Conservation (phyloP, 495 filamentous ascomycete species). For the Platismatia glauca region DNA sequence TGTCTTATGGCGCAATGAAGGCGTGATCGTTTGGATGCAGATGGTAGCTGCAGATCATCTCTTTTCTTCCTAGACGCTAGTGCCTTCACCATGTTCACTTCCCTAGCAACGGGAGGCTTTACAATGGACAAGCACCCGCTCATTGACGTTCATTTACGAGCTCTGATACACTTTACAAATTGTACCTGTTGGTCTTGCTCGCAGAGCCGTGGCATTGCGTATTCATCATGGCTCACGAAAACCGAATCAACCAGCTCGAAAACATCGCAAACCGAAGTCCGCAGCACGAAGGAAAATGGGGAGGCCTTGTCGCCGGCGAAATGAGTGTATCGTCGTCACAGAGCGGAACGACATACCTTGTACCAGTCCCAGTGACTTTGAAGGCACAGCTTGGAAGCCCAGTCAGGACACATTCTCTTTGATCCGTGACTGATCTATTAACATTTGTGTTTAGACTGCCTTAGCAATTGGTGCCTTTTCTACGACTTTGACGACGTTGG, state of each 20-base stretch:
- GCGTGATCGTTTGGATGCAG: background rate
- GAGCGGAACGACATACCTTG: conserved; percentile 15
- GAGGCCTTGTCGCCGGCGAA: conserved; percentile 11
- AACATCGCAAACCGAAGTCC: conserved; percentile 21
- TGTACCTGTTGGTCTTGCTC: background rate
- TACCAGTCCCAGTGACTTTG: conserved; percentile 27
- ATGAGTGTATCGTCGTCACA: conserved; percentile 16
- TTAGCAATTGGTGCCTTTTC: conserved; percentile 43
- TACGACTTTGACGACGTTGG: conserved; percentile 42
- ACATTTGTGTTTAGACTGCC: conserved; percentile 28
- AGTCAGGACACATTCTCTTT: conserved; percentile 7
- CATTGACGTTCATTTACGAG: background rate
- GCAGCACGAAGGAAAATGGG: conserved; percentile 23
- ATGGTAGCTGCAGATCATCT: background rate
- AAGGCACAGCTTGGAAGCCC: conserved; percentile 29
- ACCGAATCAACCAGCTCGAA: conserved; percentile 25
- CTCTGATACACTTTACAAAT: background rate
- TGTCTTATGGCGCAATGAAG: conserved; percentile 1
- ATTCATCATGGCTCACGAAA: conserved; percentile 21
- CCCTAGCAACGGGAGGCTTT: background rate
- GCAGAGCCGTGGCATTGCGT: background rate
- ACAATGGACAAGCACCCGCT: background rate
- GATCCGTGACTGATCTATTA: background rate
- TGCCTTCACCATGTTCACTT: background rate
- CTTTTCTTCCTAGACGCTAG: background rate